Percentiles rank a stretch among this genome's conserved stretches.
Conservation (phyloP, 2,329 filamentous ascomycete species). For the Coleophoma cylindrospora region DNA sequence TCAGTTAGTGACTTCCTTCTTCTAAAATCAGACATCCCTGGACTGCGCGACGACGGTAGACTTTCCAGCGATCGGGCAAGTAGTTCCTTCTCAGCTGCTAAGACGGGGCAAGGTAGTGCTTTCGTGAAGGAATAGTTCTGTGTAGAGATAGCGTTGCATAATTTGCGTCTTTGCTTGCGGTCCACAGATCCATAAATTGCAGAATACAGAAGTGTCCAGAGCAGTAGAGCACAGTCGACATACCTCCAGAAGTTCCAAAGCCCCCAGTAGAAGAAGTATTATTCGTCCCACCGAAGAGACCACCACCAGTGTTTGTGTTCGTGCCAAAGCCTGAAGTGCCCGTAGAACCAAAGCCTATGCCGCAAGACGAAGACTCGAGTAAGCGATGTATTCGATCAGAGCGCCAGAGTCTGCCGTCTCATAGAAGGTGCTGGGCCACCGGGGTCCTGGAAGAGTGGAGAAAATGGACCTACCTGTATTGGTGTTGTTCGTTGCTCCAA, state of each 20-base stretch:
- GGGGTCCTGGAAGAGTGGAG: slow-evolving; percentile 5
- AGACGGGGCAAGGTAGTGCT: too few species aligned
- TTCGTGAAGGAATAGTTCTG: too few species aligned
- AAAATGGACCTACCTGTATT: slow-evolving; percentile 28
- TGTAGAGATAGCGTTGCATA: too few species aligned
- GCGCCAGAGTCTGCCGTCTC: slow-evolving; percentile 8
- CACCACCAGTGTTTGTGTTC: slow-evolving; percentile 28
- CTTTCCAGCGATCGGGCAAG: too few species aligned
- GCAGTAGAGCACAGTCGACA: slow-evolving; percentile 22
- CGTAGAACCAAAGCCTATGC: slow-evolving; percentile 37
- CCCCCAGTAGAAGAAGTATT: slow-evolving; percentile 17
- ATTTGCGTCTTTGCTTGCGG: background rate
- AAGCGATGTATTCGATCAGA: slow-evolving; percentile 24
- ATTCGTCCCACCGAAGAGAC: slow-evolving; percentile 34
- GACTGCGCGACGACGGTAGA: too few species aligned
- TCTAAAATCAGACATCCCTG: background rate
- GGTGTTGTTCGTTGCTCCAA: slow-evolving; percentile 25
- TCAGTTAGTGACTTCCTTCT: background rate
- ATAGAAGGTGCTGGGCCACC: slow-evolving; percentile 6
- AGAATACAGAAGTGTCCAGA: slow-evolving; percentile 15
- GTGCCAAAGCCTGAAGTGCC: slow-evolving; percentile 33
- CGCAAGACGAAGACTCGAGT: slow-evolving; percentile 23
- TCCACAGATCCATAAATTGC: background rate
- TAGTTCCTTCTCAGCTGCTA: too few species aligned
- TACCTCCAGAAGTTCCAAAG: slow-evolving; percentile 33